phyloP scores from a whole-genome alignment of 2,329 filamentous ascomycete species.

The Xylariaceae sp. region DNA sequence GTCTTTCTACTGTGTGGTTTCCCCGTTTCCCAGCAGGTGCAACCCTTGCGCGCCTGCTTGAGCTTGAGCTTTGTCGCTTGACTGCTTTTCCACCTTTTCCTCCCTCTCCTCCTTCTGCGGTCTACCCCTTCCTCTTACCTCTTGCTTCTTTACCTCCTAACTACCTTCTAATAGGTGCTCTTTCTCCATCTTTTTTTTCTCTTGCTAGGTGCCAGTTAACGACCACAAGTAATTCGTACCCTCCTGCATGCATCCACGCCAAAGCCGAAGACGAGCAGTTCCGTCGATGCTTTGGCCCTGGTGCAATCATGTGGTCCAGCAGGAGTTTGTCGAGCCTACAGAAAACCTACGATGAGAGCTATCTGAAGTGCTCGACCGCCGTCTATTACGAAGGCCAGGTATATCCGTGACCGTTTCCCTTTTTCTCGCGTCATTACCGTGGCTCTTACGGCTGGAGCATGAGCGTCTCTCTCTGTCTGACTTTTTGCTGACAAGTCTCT shows the following conservation, averaged over 20 bases:
- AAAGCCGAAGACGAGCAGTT: constrained; percentile 1
- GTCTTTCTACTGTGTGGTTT: constrained; percentile 2
- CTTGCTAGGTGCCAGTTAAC: not conserved
- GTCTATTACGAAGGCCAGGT: constrained; percentile 95
- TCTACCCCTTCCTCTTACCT: not conserved
- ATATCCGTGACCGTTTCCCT: constrained; percentile 18
- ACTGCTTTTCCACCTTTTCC: not conserved
- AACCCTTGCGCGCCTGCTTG: constrained; percentile 6
- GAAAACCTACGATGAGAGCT: constrained; percentile 97
- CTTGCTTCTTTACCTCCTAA: too few species aligned
- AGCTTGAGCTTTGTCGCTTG: constrained; percentile 8
- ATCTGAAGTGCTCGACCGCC: constrained; percentile 88
- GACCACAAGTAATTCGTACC: not conserved
- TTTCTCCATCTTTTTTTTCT: not conserved
- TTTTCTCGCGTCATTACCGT: too few species aligned
- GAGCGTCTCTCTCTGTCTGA: not conserved
- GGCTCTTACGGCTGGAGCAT: not conserved
- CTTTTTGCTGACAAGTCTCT: constrained; percentile 7
- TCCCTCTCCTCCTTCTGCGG: not conserved
- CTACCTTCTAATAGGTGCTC: not conserved
- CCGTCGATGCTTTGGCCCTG: constrained; percentile 1
- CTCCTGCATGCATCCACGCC: constrained; percentile 12
- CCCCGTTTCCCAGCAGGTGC: not conserved
- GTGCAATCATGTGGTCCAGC: constrained; percentile 46
- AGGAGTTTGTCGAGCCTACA: constrained; percentile 68